A percentile compares a stretch with the other conserved stretches of the same genome.
Evolutionary conservation across 2,329 filamentous ascomycete genomes (phyloP).

Genomic region (Fusarium zealandicum): DNA sequence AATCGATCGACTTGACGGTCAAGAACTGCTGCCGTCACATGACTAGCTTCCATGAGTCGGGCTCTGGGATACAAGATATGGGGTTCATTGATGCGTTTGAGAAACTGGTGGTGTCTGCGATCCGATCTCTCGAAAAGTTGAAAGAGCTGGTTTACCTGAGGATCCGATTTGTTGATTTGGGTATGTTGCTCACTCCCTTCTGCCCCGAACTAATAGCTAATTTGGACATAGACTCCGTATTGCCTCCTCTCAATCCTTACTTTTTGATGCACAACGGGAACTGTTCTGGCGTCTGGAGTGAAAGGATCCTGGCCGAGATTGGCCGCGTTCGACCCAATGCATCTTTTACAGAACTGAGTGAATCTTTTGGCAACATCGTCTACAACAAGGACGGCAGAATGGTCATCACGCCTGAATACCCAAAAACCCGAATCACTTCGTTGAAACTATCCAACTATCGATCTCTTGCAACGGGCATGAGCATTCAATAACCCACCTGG

Average conservation of each 20-base stretch:
- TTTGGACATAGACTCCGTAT: constrained; percentile 64
- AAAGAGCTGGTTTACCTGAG: constrained; percentile 68
- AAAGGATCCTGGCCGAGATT: constrained; percentile 68
- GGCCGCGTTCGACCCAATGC: constrained; percentile 64
- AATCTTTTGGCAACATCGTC: constrained; percentile 67
- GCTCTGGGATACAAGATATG: constrained; percentile 74
- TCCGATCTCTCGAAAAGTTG: constrained; percentile 66
- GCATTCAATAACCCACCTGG: constrained; percentile 43
- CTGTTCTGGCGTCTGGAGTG: constrained; percentile 77
- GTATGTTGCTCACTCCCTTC: constrained; percentile 49
- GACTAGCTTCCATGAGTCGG: constrained; percentile 65
- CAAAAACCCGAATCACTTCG: constrained; percentile 60
- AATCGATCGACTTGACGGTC: constrained; percentile 74
- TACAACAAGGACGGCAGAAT: constrained; percentile 67
- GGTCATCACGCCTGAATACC: constrained; percentile 63
- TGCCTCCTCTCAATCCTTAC: constrained; percentile 75
- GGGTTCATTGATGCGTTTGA: constrained; percentile 77
- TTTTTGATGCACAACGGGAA: constrained; percentile 68
- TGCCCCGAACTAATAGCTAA: constrained; percentile 22
- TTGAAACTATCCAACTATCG: constrained; percentile 66
- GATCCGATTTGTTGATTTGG: constrained; percentile 77
- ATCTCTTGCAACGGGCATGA: constrained; percentile 53
- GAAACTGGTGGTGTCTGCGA: constrained; percentile 68
- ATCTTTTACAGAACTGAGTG: constrained; percentile 67
- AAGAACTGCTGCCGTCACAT: constrained; percentile 74